phyloP scores from a whole-genome alignment of 768 basidiomycete species.

The Lactarius sanguifluus region DNA sequence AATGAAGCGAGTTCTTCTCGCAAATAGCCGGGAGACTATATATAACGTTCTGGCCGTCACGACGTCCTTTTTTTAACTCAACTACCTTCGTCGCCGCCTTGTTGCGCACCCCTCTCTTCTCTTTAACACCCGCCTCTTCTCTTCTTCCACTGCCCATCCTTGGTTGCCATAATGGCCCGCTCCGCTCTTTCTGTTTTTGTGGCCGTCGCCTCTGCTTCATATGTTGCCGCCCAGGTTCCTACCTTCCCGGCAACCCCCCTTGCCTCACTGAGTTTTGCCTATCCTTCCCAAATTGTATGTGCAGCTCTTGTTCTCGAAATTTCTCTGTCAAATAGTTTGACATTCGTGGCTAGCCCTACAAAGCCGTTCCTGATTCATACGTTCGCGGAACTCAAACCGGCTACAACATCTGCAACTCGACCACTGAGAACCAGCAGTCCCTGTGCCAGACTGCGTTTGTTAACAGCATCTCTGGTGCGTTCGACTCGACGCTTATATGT shows the following conservation, averaged over 20 bases:
- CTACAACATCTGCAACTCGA: constrained; percentile 67
- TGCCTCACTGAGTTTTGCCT: constrained; percentile 32
- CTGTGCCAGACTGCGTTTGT: constrained; percentile 70
- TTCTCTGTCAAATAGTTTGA: neutral
- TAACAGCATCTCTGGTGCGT: constrained; percentile 52
- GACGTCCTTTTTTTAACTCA: constrained; percentile 2
- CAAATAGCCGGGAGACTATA: constrained; percentile 29
- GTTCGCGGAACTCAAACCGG: constrained; percentile 59
- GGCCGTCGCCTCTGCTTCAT: constrained; percentile 34
- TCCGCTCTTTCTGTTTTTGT: constrained; percentile 40
- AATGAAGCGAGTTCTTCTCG: neutral
- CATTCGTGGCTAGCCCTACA: constrained; percentile 46
- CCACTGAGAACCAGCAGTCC: constrained; percentile 59
- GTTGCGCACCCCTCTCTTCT: constrained; percentile 16
- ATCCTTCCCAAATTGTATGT: constrained; percentile 31
- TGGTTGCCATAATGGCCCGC: constrained; percentile 34
- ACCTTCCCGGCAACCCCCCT: constrained; percentile 35
- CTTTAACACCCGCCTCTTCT: neutral
- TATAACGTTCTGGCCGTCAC: constrained; percentile 20
- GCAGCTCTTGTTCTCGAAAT: neutral
- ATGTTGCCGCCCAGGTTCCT: constrained; percentile 32
- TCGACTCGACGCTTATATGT: neutral
- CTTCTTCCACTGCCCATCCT: constrained; percentile 25
- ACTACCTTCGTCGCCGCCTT: neutral
- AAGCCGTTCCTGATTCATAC: constrained; percentile 45